Evolutionary conservation across 2,329 filamentous ascomycete species (phyloP).

Genomic region (Talaromyces sp.): DNA sequence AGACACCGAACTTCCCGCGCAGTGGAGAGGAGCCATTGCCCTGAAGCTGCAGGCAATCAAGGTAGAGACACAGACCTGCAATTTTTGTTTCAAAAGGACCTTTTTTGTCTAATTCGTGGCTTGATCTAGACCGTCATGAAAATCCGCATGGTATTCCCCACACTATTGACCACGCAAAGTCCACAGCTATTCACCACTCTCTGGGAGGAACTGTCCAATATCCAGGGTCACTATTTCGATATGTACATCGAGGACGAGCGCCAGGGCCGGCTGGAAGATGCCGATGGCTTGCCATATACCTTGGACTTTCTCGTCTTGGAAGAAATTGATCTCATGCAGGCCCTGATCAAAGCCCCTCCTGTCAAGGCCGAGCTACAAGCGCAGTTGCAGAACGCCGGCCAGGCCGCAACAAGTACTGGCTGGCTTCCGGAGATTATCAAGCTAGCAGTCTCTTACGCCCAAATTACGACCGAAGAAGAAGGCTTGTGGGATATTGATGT

Average conservation of each 20-base stretch:
- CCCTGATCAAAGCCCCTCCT: constrained; percentile 78
- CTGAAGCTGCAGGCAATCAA: constrained; percentile 92
- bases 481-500: constrained; percentile 95
- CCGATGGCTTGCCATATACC: constrained; percentile 87
- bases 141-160: constrained; percentile 76
- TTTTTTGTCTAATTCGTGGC: constrained; percentile 13
- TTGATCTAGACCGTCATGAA: constrained; percentile 69
- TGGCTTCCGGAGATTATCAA: constrained; percentile 89
- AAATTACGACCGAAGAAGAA: constrained; percentile 88
- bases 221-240: constrained; percentile 68
- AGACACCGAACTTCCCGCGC: constrained; percentile 51
- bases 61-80: constrained; percentile 33
- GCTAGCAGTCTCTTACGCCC: constrained; percentile 76
- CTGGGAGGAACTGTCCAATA: constrained; percentile 77
- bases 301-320: constrained; percentile 90
- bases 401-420: constrained; percentile 57
- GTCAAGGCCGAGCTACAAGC: constrained; percentile 85
- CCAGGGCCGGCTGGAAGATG: constrained; percentile 83
- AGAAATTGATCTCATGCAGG: constrained; percentile 90
- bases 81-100: background rate
- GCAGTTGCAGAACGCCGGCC: constrained; percentile 60
- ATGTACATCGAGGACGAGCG: constrained; percentile 82
- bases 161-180: constrained; percentile 75
- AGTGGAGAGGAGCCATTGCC: constrained; percentile 75
- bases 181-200: constrained; percentile 76